These are phyloP conservation scores for Gracilaria vermiculophylla DNA, from an alignment of 23 red algal species.

Conservation along the genomic window DNA sequence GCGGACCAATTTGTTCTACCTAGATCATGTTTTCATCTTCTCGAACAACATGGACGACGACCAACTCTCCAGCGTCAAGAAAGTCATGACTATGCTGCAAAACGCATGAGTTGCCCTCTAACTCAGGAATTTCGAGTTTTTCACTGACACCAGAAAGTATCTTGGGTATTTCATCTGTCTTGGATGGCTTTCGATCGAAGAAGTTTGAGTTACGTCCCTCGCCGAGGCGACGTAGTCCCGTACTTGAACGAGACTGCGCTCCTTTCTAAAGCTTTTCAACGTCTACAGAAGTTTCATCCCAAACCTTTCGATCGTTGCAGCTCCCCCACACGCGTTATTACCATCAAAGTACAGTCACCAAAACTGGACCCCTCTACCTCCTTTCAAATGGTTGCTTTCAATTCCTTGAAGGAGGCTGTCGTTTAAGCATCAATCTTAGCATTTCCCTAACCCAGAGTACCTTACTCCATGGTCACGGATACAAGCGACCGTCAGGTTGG, in stretches of 20 bases:
- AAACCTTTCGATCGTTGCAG: background rate
- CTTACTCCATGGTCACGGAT: conserved; percentile 9
- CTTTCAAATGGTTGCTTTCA: background rate
- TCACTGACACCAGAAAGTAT: background rate
- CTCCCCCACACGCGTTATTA: background rate
- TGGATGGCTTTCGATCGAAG: conserved; percentile 3
- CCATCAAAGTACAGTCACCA: conserved; percentile 10
- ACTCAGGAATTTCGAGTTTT: background rate
- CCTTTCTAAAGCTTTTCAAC: conserved; percentile 5
- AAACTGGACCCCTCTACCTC: background rate
- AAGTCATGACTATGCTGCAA: background rate
- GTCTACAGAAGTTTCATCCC: conserved; percentile 15
- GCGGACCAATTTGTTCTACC: background rate
- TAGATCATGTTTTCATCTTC: background rate
- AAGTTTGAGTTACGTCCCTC: background rate
- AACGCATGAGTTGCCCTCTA: background rate
- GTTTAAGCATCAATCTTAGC: background rate
- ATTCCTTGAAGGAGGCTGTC: conserved; percentile 11
- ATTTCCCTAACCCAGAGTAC: background rate
- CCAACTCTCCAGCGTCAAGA: background rate
- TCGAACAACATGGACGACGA: too few species aligned
- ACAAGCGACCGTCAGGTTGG: background rate
- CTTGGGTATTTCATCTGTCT: conserved; percentile 1
- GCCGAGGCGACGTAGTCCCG: background rate
- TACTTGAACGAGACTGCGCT: too few species aligned